Base-by-base conservation (phyloP, 2,329 filamentous ascomycete species). In the Cercospora beticola region DNA sequence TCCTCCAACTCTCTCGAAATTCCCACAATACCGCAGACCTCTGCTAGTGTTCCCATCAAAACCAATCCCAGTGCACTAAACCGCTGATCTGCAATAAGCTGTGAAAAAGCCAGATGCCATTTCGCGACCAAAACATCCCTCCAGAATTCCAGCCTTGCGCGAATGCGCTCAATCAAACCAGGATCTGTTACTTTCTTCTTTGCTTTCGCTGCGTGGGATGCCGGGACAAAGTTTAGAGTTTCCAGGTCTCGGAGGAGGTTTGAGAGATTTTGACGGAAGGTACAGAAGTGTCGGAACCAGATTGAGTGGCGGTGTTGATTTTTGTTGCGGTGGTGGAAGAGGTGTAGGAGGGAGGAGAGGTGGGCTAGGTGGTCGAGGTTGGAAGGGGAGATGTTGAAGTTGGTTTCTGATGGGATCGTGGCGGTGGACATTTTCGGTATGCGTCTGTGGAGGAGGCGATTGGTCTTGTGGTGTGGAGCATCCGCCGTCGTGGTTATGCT, bases 251-350 rank as follows among this genome's bases (percentile, higher is more conserved):
- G 67, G 1, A 84, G 74, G 2, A 97, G 81, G 65, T 85, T 85
- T 8, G 81, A 81, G 8, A 90, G 78, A 66, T 88, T 85, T 58
- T 92, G 90, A 40, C 92, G 88, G 72, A 97, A 85, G 71, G 90
- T 85, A 64, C 86, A 86, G 70, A 97, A 88, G 75, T 83, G 84
- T 74, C 88, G 87, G 88, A 92, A 98, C 94, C 94, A 99, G 77
- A 88, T 87, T 31, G 89, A 87, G 70, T 86, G 85, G 65, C 89
- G 89, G 80, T 98, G 94, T 82, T 98, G 94, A 82, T 97, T 98
- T 77, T 89, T 90, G 83, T 97, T 95, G 75, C 93, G 92, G 78
- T 92, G 89, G 79, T 90, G 87, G 75, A 96, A 87, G 72, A 91
- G 86, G 75, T 90, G 85, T 56, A 97, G 87, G 58, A 94, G 81